phyloP scores from a whole-genome alignment of 139 green algal genomes.

The Ettlia oleoabundans region DNA sequence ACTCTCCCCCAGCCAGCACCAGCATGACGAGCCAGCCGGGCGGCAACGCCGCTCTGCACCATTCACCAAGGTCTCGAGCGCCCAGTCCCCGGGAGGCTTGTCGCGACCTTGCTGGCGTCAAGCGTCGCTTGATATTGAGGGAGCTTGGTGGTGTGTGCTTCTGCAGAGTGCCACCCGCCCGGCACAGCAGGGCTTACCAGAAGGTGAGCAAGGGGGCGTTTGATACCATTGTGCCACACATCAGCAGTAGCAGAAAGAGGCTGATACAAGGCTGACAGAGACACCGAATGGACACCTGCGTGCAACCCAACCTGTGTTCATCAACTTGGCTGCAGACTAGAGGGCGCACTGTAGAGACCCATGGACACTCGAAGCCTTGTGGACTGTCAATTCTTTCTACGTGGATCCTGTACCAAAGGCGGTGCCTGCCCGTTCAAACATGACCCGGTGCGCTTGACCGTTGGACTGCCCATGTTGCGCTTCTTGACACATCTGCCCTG shows the following conservation, averaged over 20 bases:
- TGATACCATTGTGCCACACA: neutral
- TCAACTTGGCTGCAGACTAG: neutral
- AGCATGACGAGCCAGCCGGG: neutral
- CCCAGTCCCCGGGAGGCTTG: no score
- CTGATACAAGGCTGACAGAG: neutral
- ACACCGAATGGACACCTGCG: no score
- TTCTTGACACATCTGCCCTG: neutral
- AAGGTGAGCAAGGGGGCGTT: neutral
- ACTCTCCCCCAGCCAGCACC: neutral
- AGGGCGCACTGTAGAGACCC: neutral
- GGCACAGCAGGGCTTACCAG: neutral
- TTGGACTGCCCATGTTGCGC: neutral
- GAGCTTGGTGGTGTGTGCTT: slow-evolving; percentile 14
- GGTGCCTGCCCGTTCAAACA: slow-evolving; percentile 38
- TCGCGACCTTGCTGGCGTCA: neutral
- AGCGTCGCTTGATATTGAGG: no score
- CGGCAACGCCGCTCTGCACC: neutral
- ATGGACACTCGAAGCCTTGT: slow-evolving; percentile 17
- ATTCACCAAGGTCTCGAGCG: no score
- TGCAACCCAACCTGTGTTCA: no score
- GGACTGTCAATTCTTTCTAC: slow-evolving; percentile 38
- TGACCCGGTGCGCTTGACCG: slow-evolving; percentile 13
- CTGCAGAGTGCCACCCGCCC: slow-evolving; percentile 15
- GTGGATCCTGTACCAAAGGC: slow-evolving; percentile 34
- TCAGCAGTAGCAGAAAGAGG: neutral